These are phyloP conservation scores for Phytophthora rubi DNA, from an alignment of 352 stramenopile species.

Conservation along the genomic window DNA sequence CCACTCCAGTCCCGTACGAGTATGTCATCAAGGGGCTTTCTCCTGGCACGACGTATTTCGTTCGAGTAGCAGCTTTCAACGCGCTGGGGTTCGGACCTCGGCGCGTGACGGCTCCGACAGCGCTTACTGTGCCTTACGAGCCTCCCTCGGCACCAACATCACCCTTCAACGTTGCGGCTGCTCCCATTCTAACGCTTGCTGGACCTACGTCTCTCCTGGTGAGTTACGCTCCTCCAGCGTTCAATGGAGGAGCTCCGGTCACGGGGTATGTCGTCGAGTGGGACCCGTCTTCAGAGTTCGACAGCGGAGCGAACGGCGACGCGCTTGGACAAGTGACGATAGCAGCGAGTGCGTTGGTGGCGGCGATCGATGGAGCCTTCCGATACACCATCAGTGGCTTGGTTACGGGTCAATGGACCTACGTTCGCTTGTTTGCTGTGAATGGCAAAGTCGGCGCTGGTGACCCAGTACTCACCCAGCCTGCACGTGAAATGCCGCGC, in stretches of 20 bases:
- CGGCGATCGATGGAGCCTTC: slow-evolving; percentile 33
- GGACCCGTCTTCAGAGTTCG: slow-evolving; percentile 82
- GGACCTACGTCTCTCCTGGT: slow-evolving; percentile 78
- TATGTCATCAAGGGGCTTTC: slow-evolving; percentile 66
- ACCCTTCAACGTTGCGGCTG: slow-evolving; percentile 63
- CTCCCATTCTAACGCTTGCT: slow-evolving; percentile 71
- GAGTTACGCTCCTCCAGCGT: slow-evolving; percentile 77
- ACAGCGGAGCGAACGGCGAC: slow-evolving; percentile 66
- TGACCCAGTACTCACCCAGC: slow-evolving; percentile 47
- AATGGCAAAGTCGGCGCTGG: slow-evolving; percentile 64
- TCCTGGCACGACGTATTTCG: slow-evolving; percentile 69
- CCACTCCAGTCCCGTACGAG: slow-evolving; percentile 44
- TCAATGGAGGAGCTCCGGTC: slow-evolving; percentile 88
- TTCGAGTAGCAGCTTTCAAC: slow-evolving; percentile 74
- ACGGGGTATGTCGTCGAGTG: slow-evolving; percentile 93
- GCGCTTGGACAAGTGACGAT: slow-evolving; percentile 53
- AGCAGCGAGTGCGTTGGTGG: slow-evolving; percentile 18
- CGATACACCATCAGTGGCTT: slow-evolving; percentile 62
- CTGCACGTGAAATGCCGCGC: slow-evolving; percentile 68
- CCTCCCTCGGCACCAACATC: slow-evolving; percentile 56
- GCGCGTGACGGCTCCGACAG: slow-evolving; percentile 61
- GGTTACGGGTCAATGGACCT: slow-evolving; percentile 53
- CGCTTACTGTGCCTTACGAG: slow-evolving; percentile 70
- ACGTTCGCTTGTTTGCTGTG: slow-evolving; percentile 74
- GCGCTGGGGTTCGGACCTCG: slow-evolving; percentile 68